Base-by-base conservation (phyloP, 495 filamentous ascomycete species). In the Neurospora sp. region DNA sequence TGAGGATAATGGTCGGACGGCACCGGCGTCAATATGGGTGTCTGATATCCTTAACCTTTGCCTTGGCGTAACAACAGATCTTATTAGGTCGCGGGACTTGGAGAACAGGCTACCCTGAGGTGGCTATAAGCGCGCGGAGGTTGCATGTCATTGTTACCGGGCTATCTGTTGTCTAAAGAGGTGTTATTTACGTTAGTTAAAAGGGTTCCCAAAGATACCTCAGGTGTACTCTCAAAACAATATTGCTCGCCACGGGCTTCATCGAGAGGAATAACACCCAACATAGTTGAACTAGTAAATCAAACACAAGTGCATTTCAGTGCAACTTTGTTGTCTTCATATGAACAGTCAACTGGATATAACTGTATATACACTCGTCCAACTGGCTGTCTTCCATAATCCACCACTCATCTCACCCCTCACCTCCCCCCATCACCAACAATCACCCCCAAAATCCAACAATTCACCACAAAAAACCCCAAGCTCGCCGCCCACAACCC, bases 391-490 rank as follows among this genome's bases (percentile, higher is more conserved):
- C 12, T 49, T 72, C 35, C 23, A 44, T 38, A 12, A 16, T 31
- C 41, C 27, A 39, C 31, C 18, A 5, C 5, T 37, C 20, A 54
- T 12, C 41, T 9, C 18, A 38, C 12, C 16, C n/a, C 12, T 39
- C 54, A 37, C 10, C 39, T 31, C 38, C 72, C 76, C 38, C 91
- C 83, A 85, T 99, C 95, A 5, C 71, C 75, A 20, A 97, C 85
- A 41, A 98, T 89, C 66, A 96, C 85, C 0, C 93, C 92, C 70
- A 99, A 78, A 60, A 98, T 92, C 91, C 93, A 96, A 74, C 89
- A 87, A 82, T 98, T 98, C 1, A 95, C 89, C 3, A 86, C 80
- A 75, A 98, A 98, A 80, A 99, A 98, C 2, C 84, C 83, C 31
- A 97, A 77, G 3, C 91, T 90, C 0, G 93, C 86, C 0, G 88